These are phyloP conservation scores for Colletotrichum sp. DNA, from an alignment of 2,329 filamentous ascomycete species.

Conservation along the genomic window DNA sequence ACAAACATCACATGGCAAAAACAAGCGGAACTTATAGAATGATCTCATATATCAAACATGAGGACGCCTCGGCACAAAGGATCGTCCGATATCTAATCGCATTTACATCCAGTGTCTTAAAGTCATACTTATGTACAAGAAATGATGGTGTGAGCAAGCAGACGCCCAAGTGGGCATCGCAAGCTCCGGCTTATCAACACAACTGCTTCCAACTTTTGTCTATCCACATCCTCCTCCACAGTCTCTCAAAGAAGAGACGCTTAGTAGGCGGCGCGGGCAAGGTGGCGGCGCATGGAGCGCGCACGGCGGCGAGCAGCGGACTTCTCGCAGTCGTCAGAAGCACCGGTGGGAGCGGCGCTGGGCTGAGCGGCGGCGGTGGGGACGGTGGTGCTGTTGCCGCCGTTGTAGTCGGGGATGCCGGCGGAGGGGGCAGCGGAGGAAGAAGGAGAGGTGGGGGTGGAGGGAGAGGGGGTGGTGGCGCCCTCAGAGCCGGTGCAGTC, in stretches of 20 bases:
- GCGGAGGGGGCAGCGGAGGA: slow-evolving; percentile 19
- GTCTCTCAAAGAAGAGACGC: background rate
- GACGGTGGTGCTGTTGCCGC: slow-evolving; percentile 10
- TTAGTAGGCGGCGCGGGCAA: slow-evolving; percentile 1
- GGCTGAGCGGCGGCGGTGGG: background rate
- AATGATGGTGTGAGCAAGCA: background rate
- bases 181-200: background rate
- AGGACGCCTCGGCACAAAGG: slow-evolving; percentile 4
- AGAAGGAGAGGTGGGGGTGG: background rate
- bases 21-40: background rate
- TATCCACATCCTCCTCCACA: background rate
- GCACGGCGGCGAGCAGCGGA: slow-evolving; percentile 12
- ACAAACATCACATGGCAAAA: background rate
- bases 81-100: background rate
- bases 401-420: slow-evolving; percentile 14
- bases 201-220: background rate
- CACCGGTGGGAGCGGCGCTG: background rate
- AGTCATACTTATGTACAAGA: slow-evolving; percentile 20
- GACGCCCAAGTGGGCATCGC: background rate
- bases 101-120: slow-evolving; percentile 18
- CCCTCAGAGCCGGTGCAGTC: slow-evolving; percentile 35
- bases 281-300: slow-evolving; percentile 12
- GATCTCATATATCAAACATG: slow-evolving; percentile 11
- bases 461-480: slow-evolving; percentile 9
- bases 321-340: background rate